Base-by-base conservation (phyloP, 140 eudicot genomes). In the Ambrosia hybrid region DNA sequence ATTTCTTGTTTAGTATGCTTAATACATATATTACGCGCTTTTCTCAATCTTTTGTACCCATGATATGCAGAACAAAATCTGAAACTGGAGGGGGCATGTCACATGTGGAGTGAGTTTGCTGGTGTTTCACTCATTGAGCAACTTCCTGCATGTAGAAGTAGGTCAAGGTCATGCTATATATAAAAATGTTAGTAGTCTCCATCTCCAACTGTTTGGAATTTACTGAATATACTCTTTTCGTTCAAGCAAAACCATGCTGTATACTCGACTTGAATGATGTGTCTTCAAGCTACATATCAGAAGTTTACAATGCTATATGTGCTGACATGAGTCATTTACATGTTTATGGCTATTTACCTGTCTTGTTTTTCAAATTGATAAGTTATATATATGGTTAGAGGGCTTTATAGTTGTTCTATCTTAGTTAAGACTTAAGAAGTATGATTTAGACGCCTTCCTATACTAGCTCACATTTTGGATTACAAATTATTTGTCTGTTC, bases 21-120 rank as follows among this genome's bases (percentile, higher is more conserved):
- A n/a, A 15, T 55, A 38, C n/a, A 2, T 34, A 16, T 30, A 30
- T 30, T 39, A 41, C 51, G 51, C 62, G 66, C 48, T 45, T 41
- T 56, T 56, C 36, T 59, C 52, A 12, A 34, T 45, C 12, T 56
- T 59, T 10, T 67, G 37, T 12, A 36, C n/a, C 37, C 65, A 45
- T 82, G 59, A 38, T 67, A 39, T 68, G 70, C 86, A 93, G 98
- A 86, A 80, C 99, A 13, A 86, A 83, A 4, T 82, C 99, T 34
- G 94, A 88, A 77, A 79, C 72, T 14, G 96, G 95, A 77, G 97
- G 97, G 53, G 96, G 97, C 45, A 77, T 90, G 83, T 84, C 99
- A 51, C 97, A 86, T 33, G 87, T 93, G 74, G 95, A 84, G 72
- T 92, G 87, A 87, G 72, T 69, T 59, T 51, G 70, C 55, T 12